Base-by-base conservation (phyloP, 768 basidiomycete genomes). In the Suillus clintonianus region DNA sequence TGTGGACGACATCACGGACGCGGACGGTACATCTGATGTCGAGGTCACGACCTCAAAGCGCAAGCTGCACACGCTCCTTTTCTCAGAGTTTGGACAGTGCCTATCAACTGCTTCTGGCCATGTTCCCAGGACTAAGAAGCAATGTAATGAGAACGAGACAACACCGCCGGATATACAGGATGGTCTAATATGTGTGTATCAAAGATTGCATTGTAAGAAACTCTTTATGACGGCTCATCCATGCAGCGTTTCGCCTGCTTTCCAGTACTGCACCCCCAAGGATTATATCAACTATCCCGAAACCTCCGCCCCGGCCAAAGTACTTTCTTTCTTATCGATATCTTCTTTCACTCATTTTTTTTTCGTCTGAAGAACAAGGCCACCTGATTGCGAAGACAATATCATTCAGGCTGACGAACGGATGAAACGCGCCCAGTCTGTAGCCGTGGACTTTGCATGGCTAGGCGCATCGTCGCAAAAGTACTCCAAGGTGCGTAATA, bases 341-440 rank as follows among this genome's bases (percentile, higher is more conserved):
- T 27, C 17, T 27, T n/a, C 9, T 15, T n/a, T 19, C 5, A 24
- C 14, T 54, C 34, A 54, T 7, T 4, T 55, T 43, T 62, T 32
- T 13, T 6, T 59, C 37, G 15, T 13, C 24, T 13, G n/a, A 59
- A 86, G 85, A 66, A 80, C 78, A 27, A 78, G 76, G 47, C 83
- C 80, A 61, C 86, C 85, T 1, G 82, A 82, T 36, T 76, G 68
- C 5, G 86, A 87, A 67, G 86, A 88, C 65, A 78, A 70, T 55
- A 71, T 76, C 55, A 66, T 41, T 15, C 76, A 80, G 66, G 85
- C 85, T n/a, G 65, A 76, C 50, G 69, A 77, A 58, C 82, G 86
- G 55, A 71, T 69, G 64, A 69, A 69, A 60, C 79, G 72, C 24
- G 79, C 86, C 2, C 54, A 75, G 61, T 74, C 74, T 5, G 76